Evolutionary conservation across 2,329 filamentous ascomycete species (phyloP).

Genomic region (Pochonia chlamydosporia): DNA sequence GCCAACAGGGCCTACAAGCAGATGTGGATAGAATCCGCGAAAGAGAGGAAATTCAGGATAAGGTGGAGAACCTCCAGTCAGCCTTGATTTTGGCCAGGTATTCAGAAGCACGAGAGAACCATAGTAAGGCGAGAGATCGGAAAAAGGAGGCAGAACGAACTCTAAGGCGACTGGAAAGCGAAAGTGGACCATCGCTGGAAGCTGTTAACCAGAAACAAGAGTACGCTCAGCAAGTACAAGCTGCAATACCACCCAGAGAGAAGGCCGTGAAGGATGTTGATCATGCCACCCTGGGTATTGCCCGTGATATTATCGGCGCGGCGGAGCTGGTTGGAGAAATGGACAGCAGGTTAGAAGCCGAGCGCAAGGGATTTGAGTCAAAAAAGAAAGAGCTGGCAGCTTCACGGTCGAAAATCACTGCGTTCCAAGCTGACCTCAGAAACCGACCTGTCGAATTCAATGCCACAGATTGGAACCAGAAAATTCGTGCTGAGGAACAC

Average conservation of each 20-base stretch:
- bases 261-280: constrained; percentile 50
- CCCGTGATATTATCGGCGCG: constrained; percentile 28
- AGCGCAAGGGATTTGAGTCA: constrained; percentile 40
- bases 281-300: constrained; percentile 37
- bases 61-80: constrained; percentile 58
- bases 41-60: constrained; percentile 60
- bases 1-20: constrained; percentile 68
- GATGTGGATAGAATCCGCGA: constrained; percentile 82
- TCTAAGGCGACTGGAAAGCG: constrained; percentile 52
- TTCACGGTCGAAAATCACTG: constrained; percentile 52
- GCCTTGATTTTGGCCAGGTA: constrained; percentile 63
- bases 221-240: constrained; percentile 56
- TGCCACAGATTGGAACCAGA: constrained; percentile 62
- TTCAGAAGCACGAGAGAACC: constrained; percentile 42
- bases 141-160: constrained; percentile 51
- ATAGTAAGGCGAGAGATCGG: constrained; percentile 46
- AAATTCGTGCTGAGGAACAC: constrained; percentile 60
- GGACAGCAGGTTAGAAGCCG: constrained; percentile 40
- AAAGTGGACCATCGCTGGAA: constrained; percentile 59
- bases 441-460: constrained; percentile 64
- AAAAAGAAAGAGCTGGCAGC: constrained; percentile 46
- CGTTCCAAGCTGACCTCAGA: constrained; percentile 57
- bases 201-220: constrained; percentile 64
- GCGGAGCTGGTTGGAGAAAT: constrained; percentile 37
- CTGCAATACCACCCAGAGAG: constrained; percentile 49